These are phyloP conservation scores for Pyrenula massariospora DNA, from an alignment of 495 filamentous ascomycete genomes.

Conservation along the genomic window DNA sequence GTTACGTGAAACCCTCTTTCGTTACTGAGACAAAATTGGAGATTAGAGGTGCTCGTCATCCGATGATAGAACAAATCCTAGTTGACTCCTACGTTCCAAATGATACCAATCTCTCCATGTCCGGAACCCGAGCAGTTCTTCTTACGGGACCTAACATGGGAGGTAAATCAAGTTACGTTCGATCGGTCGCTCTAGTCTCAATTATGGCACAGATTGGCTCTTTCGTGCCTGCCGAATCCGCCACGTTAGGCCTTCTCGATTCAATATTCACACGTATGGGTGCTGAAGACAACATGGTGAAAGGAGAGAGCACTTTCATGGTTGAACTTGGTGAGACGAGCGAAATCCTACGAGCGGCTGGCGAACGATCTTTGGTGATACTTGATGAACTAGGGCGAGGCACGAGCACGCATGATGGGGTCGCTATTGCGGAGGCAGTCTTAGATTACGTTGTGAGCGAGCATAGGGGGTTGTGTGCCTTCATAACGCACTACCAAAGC, in stretches of 20 bases:
- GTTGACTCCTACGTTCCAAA: slow-evolving; percentile 88
- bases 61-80: slow-evolving; percentile 90
- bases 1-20: slow-evolving; percentile 82
- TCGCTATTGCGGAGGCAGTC: slow-evolving; percentile 90
- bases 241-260: slow-evolving; percentile 71
- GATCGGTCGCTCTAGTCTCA: slow-evolving; percentile 78
- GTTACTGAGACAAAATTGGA: slow-evolving; percentile 55
- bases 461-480: slow-evolving; percentile 65
- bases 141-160: slow-evolving; percentile 99
- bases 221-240: slow-evolving; percentile 73
- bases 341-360: slow-evolving; percentile 80
- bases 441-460: slow-evolving; percentile 72
- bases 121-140: slow-evolving; percentile 62
- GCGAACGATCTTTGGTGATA: slow-evolving; percentile 68
- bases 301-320: slow-evolving; percentile 94
- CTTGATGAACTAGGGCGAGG: slow-evolving; percentile 94
- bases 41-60: slow-evolving; percentile 74
- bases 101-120: slow-evolving; percentile 54
- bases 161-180: slow-evolving; percentile 90
- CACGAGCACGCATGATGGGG: slow-evolving; percentile 88
- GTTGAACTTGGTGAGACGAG: slow-evolving; percentile 89
- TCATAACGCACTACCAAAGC: slow-evolving; percentile 95
- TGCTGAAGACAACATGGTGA: slow-evolving; percentile 91
- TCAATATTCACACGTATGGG: slow-evolving; percentile 96
- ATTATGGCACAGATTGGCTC: slow-evolving; percentile 94